Conservation (phyloP, 2,329 filamentous ascomycete species). For the Cytospora piceae region DNA sequence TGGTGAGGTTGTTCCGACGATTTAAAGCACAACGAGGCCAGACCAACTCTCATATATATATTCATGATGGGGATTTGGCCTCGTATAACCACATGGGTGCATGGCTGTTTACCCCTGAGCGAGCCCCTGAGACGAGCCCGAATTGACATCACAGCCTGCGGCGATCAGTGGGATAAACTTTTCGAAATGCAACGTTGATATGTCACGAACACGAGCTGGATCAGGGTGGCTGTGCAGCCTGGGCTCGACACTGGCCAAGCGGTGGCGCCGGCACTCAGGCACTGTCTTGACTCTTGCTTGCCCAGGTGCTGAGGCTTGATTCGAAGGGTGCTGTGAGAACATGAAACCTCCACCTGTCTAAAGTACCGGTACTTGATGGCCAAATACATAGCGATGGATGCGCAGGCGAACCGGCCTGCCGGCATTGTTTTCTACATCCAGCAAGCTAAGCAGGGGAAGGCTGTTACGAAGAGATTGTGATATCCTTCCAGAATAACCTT, state of each 20-base stretch:
- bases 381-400: background rate
- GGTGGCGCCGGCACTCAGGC: too few relatives aligned
- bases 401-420: too few relatives aligned
- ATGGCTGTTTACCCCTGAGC: background rate
- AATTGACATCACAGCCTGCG: background rate
- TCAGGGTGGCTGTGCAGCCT: background rate
- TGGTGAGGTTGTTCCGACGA: background rate
- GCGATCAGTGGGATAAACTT: background rate
- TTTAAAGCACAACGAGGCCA: background rate
- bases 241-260: background rate
- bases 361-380: too few relatives aligned
- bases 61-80: background rate
- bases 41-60: slow-evolving; percentile 12
- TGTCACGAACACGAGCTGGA: background rate
- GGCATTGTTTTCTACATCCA: background rate
- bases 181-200: too few relatives aligned
- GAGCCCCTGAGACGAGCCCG: background rate
- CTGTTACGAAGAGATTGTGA: slow-evolving; percentile 15
- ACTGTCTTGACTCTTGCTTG: background rate
- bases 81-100: background rate
- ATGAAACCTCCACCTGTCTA: background rate
- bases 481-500: slow-evolving; percentile 12
- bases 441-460: background rate
- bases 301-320: background rate
- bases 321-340: background rate